Evolutionary conservation across 495 filamentous ascomycete species (phyloP), one percentile per base, ranked within the genome.

Genomic region (Hypoxylon subgilvum): DNA sequence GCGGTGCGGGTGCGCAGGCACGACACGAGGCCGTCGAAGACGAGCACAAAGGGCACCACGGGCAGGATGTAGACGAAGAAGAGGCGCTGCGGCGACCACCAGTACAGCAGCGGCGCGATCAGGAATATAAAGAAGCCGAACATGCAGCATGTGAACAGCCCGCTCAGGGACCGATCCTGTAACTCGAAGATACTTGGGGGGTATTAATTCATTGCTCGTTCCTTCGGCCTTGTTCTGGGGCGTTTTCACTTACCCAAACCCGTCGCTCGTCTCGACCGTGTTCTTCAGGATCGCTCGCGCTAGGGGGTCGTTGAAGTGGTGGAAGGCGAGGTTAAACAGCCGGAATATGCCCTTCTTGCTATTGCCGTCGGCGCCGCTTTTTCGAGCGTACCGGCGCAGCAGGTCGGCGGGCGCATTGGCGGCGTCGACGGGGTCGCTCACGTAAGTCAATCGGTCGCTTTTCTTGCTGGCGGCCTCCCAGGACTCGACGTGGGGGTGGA

Each of bases 271-370:
- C 54, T 83, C 73, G 1, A 90, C 64, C 0, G 86, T 85, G 61
- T 85, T 85, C 31, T 74, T 70, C 31, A 92, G 68, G 9, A 90
- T 84, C 2, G 70, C 70, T 23, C 57, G 61, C 4, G 87, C 88
- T 19, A 83, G 59, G 12, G 69, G 69, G 60, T 92, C 84, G 47
- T 83, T 79, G 59, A 92, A 90, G 72, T 92, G 88, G 63, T 92
- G 88, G 68, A 90, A 92, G 4, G 86, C 82, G 8, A 92, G 75
- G 62, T 84, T 88, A 69, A 87, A 91, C 19, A 90, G 70, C 2
- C 86, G 75, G 69, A 90, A 88, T 9, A 86, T 77, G 32, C 68
- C 61, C 59, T 76, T 74, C 41, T 69, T 73, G 1, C 70, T 54
- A 67, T 71, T 52, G 63, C 68, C 23, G 58, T 27, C 14, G 7